Conservation (phyloP, 495 filamentous ascomycete species). For the Cladorrhinum samala region DNA sequence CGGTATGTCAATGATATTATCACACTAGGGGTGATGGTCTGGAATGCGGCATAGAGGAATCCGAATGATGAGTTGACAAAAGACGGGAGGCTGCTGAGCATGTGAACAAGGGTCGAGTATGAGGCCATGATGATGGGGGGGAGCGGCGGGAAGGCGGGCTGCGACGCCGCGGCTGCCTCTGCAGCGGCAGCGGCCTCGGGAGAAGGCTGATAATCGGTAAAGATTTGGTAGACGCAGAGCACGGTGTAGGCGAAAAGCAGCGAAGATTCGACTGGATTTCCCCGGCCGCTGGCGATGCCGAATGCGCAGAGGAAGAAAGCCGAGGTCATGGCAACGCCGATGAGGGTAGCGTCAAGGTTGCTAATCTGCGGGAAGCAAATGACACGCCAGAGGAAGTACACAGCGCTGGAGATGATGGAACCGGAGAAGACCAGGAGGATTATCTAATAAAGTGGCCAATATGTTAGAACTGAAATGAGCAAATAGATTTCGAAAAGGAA, state of each 20-base stretch:
- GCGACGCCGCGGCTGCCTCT: conserved; percentile 39
- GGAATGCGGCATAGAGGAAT: conserved; percentile 81
- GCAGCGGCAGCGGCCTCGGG: conserved; percentile 50
- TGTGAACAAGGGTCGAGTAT: conserved; percentile 81
- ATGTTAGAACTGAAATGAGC: conserved; percentile 25
- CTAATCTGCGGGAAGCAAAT: conserved; percentile 87
- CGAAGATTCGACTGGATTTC: conserved; percentile 93
- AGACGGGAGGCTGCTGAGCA: conserved; percentile 74
- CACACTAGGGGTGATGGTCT: conserved; percentile 89
- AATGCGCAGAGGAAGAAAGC: conserved; percentile 87
- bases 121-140: conserved; percentile 99
- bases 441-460: conserved; percentile 59
- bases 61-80: conserved; percentile 79
- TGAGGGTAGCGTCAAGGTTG: conserved; percentile 89
- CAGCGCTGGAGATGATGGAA: conserved; percentile 82
- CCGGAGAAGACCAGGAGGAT: conserved; percentile 79
- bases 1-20: conserved; percentile 91
- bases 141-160: conserved; percentile 84
- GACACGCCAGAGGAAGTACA: conserved; percentile 96
- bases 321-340: conserved; percentile 85
- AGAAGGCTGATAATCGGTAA: conserved; percentile 91
- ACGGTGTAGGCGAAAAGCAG: conserved; percentile 95
- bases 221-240: conserved; percentile 97
- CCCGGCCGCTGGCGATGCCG: conserved; percentile 90
- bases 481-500: neutral